Evolutionary conservation across 306 rosid species (phyloP), one percentile per base, ranked within the genome.

Genomic region (Quercus parvula): DNA sequence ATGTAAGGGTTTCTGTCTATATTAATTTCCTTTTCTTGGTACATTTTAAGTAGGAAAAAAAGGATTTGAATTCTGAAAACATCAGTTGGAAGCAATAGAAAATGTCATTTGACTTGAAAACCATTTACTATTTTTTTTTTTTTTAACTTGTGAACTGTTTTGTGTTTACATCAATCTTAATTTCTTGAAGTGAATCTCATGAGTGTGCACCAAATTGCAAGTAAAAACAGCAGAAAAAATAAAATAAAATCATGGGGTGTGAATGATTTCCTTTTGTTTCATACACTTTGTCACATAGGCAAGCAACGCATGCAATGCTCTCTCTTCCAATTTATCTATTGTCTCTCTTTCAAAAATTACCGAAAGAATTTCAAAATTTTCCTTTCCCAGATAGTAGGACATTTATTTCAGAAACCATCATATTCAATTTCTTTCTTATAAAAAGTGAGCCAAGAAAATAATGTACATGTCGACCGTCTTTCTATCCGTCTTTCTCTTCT

Each of bases 401-500:
- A 85, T 81, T 81, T 55, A 81, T 74, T 56, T 70, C 31, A 33
- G 18, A 12, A 56, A 24, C 56, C 24, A 70, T n/a, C 38, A 62
- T 15, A 74, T 24, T 71, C 33, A 85, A 71, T 85, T 46, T 25
- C 15, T 46, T 75, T 12, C 78, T 49, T 55, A 5, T 10, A 63
- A 44, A 31, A 73, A 54, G 69, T 4, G 33, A 30, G 57, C 4
- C 28, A 74, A 54, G 55, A 22, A 15, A 31, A 58, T 6, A 56
- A n/a, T 56, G n/a, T n/a, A n/a, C n/a, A n/a, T n/a, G n/a, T 2
- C 11, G 9, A 30, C 3, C 46, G 4, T 5, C n/a, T 35, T 11
- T 24, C 19, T 33, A 52, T 74, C 69, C 28, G 38, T 62, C 38
- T 62, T 5, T 27, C 41, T 63, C 10, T 28, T 12, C 41, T 11